A percentile compares a stretch with the other conserved stretches of the same genome.
Evolutionary conservation across 1,284 basidiomycete genomes (phyloP).

Genomic region (Apiotrichum sp.): DNA sequence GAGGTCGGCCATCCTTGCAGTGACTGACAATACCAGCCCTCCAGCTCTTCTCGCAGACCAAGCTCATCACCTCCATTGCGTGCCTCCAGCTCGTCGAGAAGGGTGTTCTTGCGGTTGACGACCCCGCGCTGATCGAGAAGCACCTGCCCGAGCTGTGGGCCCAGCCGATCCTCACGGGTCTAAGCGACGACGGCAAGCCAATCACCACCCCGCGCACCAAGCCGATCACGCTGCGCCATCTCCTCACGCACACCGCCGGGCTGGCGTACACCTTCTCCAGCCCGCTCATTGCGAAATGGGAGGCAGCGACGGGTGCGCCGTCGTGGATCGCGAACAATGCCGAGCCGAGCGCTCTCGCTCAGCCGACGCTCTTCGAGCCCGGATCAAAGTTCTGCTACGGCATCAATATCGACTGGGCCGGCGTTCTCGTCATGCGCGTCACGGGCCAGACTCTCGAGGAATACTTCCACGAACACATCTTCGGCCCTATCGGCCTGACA

Average conservation of each 20-base stretch:
- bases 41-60: slow-evolving; percentile 33
- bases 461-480: slow-evolving; percentile 36
- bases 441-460: slow-evolving; percentile 30
- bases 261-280: slow-evolving; percentile 4
- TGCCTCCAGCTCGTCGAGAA: slow-evolving; percentile 38
- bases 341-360: slow-evolving; percentile 6
- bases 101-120: slow-evolving; percentile 30
- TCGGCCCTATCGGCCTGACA: slow-evolving; percentile 27
- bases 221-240: slow-evolving; percentile 32
- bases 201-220: slow-evolving; percentile 21
- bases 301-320: background rate
- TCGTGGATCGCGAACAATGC: slow-evolving; percentile 5
- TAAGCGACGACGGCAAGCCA: slow-evolving; percentile 18
- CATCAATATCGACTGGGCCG: slow-evolving; percentile 41
- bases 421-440: slow-evolving; percentile 29
- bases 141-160: slow-evolving; percentile 31
- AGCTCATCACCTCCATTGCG: slow-evolving; percentile 37
- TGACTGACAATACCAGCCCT: slow-evolving; percentile 1
- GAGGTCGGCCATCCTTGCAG: slow-evolving; percentile 2
- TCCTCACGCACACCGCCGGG: slow-evolving; percentile 31
- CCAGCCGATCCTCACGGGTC: slow-evolving; percentile 16
- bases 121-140: slow-evolving; percentile 21
- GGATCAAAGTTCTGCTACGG: slow-evolving; percentile 28
- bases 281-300: background rate
- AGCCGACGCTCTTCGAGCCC: slow-evolving; percentile 32